Conservation (phyloP, 2,329 filamentous ascomycete genomes). For the Aureobasidium sp. region DNA sequence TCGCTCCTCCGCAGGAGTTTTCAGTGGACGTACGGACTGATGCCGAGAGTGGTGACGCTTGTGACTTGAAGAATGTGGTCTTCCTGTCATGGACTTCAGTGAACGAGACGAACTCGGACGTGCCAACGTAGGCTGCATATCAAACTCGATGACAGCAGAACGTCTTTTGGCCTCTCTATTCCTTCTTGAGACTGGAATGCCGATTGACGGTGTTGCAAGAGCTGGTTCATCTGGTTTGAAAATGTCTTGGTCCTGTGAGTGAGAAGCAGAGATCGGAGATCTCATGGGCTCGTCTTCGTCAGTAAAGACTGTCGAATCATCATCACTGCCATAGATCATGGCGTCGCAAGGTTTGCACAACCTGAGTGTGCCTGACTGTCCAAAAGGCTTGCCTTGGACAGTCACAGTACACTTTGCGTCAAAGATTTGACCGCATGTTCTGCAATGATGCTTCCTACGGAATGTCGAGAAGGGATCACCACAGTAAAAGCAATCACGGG, state of each 20-base stretch:
- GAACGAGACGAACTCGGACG: slow-evolving; percentile 93
- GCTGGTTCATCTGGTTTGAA: slow-evolving; percentile 16
- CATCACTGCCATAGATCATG: slow-evolving; percentile 83
- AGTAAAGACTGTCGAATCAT: slow-evolving; percentile 85
- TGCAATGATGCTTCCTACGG: slow-evolving; percentile 91
- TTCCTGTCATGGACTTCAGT: slow-evolving; percentile 61
- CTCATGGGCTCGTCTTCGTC: slow-evolving; percentile 48
- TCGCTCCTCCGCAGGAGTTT: slow-evolving; percentile 63
- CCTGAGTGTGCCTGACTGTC: slow-evolving; percentile 71
- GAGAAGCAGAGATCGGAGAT: background rate
- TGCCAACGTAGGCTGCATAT: slow-evolving; percentile 65
- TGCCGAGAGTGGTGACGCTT: slow-evolving; percentile 83
- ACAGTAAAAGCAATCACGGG: slow-evolving; percentile 93
- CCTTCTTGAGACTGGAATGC: slow-evolving; percentile 55
- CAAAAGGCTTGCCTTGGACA: slow-evolving; percentile 81
- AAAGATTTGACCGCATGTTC: slow-evolving; percentile 95
- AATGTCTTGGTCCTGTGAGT: background rate
- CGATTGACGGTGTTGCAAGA: slow-evolving; percentile 51
- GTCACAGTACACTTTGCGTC: slow-evolving; percentile 91
- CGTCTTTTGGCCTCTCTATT: slow-evolving; percentile 71
- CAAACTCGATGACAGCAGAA: slow-evolving; percentile 85
- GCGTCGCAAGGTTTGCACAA: slow-evolving; percentile 90
- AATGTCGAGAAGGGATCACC: slow-evolving; percentile 88
- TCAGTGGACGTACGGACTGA: slow-evolving; percentile 70
- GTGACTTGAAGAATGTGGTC: slow-evolving; percentile 70